Evolutionary conservation across 306 rosid species (phyloP), one percentile per base, ranked within the genome.

Genomic region (Cyclanthera cordifolia): DNA sequence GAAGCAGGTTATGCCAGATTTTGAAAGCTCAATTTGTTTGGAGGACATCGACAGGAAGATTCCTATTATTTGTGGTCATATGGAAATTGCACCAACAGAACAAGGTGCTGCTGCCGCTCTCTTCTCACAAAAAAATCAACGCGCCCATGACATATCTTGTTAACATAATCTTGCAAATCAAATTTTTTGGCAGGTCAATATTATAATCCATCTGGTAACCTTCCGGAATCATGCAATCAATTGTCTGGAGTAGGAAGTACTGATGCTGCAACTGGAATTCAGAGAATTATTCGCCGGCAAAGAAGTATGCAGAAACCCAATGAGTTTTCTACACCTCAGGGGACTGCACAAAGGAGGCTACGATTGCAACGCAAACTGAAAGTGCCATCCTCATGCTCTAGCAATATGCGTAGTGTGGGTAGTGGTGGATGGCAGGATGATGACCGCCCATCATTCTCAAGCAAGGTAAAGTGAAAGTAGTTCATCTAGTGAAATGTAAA

Each of bases 321-420:
- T 23, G 37, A 43, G 56, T 76, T 73, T 61, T 2, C 24, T 7
- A 50, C 1, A 14, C 1, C 3, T 14, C 85, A 83, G 66, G 87
- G 85, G 37, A 58, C 32, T 52, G 98, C 98, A 2, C 77, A 67
- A 9, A 89, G 95, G 82, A 84, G 98, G 80, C 2, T 89, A 52
- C 83, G 71, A 14, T 65, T 87, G 64, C 30, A 28, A 64, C 5
- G 27, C 9, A 70, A 43, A 51, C 48, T 73, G 53, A 70, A 55
- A 27, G 30, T 10, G 61, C 43, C 1, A 15, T 15, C 76, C 20
- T 45, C n/a, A 45, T 14, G 1, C 59, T 75, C 84, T 72, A 16
- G 70, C 24, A 54, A 67, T 46, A 55, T 49, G 2, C 4, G 53
- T 17, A 25, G 60, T n/a, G 67, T n/a, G 46, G 16, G 7, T 49